Base-by-base conservation (phyloP, 805 yeast species). In the Starmera amethionina region DNA sequence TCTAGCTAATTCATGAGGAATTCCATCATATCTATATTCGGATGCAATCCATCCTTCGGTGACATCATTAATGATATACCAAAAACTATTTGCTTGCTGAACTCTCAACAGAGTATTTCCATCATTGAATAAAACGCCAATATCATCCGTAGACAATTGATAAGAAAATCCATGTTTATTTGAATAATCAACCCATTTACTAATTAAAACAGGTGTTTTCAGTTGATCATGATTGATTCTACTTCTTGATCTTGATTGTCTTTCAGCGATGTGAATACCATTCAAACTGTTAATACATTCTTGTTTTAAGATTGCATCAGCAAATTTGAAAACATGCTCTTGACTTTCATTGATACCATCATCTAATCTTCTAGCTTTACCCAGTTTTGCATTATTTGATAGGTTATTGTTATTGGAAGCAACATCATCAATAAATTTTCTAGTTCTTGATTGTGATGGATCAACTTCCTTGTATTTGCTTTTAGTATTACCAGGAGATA, bases 171-270 rank as follows among this genome's bases (percentile, higher is more conserved):
- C 98, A 61, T 90, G 94, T 59, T 83, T 87, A 64, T 89, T 88
- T 25, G 96, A 83, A 59, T 90, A 93, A 59, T 93, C 99, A 27
- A 94, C 97, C 99, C 99, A 93, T 58, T 90, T 89, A 45, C 94
- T 83, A 34, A 90, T 78, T 44, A 85, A 75, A 15, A 77, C 73
- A 11, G 89, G 94, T 46, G 75, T 72, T 41, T 58, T 60, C 38
- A 50, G 32, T 8, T 41, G 46, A 5, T 37, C 42, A 2, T 32
- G 38, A 1, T 44, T 19, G 4, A 42, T 22, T 22, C 40, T 44
- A 2, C 38, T 22, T 9, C 37, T 31, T 3, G 55, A 43, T 54
- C 60, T 55, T 32, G 68, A 59, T 45, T 67, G 71, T 29, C 70
- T 67, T 44, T 68, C 72, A 8, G 71, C 64, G 44, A 63, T 64